phyloP scores from a whole-genome alignment of 768 basidiomycete genomes.

The Hypsizygus marmoreus region DNA sequence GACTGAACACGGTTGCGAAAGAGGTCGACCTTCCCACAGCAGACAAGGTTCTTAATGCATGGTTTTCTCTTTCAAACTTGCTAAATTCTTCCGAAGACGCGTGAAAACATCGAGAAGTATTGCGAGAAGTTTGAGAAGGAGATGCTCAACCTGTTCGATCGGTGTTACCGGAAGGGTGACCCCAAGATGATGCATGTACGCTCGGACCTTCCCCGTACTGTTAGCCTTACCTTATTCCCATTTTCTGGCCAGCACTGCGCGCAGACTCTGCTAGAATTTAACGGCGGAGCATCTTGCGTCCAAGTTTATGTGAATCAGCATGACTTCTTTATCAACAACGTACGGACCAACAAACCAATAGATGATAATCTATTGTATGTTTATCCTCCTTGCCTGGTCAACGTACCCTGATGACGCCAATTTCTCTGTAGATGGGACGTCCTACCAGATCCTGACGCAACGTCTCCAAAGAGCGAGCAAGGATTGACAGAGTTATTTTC shows the following conservation, averaged over 20 bases:
- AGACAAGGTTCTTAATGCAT: constrained; percentile 59
- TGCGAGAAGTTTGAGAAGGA: constrained; percentile 99
- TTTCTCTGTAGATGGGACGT: constrained; percentile 66
- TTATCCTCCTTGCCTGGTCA: neutral
- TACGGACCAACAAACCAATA: constrained; percentile 60
- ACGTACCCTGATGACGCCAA: constrained; percentile 1
- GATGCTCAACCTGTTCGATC: constrained; percentile 93
- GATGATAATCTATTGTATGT: constrained; percentile 62
- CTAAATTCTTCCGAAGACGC: constrained; percentile 52
- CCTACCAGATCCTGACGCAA: constrained; percentile 77
- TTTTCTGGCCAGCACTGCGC: constrained; percentile 79
- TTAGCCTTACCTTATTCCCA: neutral
- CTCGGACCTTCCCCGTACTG: neutral
- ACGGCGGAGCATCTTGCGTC: constrained; percentile 94
- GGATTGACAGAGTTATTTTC: constrained; percentile 78
- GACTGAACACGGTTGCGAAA: constrained; percentile 85
- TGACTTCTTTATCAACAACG: constrained; percentile 97
- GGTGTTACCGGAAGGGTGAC: constrained; percentile 94
- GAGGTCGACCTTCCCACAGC: constrained; percentile 88
- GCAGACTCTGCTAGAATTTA: constrained; percentile 95
- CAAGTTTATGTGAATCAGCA: constrained; percentile 99
- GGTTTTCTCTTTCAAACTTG: neutral
- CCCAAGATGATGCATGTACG: constrained; percentile 98
- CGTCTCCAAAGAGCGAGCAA: constrained; percentile 75
- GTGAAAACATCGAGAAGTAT: constrained; percentile 92